A percentile compares a stretch with the other conserved stretches of the same genome.
Evolutionary conservation across 139 green algal species (phyloP).

Genomic region (Chlamydomonas schloesseri): DNA sequence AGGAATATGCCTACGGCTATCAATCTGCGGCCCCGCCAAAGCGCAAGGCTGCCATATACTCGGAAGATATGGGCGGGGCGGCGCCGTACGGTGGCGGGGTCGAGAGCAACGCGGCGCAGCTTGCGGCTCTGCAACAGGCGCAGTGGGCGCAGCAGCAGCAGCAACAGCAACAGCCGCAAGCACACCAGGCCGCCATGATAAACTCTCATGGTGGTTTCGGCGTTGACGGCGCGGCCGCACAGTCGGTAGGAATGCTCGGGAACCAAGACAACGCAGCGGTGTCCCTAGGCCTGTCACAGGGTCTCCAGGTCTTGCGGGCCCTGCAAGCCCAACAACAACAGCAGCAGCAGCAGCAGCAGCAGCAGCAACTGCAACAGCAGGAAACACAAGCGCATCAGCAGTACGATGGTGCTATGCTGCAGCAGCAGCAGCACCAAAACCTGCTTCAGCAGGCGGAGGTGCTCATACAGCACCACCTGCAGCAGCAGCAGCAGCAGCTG

Average conservation of each 20-base stretch:
- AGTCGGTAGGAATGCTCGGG: background rate
- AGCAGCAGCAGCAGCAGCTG: too few relatives aligned
- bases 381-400: too few relatives aligned
- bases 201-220: too few relatives aligned
- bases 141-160: too few relatives aligned
- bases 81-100: background rate
- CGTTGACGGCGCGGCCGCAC: too few relatives aligned
- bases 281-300: background rate
- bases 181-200: too few relatives aligned
- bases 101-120: too few relatives aligned
- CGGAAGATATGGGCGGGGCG: background rate
- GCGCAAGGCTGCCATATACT: background rate
- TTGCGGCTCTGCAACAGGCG: background rate
- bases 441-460: too few relatives aligned
- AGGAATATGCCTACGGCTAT: background rate
- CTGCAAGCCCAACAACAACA: slow-evolving; percentile 1
- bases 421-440: too few relatives aligned
- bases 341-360: background rate
- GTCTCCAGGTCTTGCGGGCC: background rate
- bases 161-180: too few relatives aligned
- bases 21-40: background rate
- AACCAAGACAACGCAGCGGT: background rate
- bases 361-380: background rate
- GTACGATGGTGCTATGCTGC: too few relatives aligned
- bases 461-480: too few relatives aligned